phyloP scores from a whole-genome alignment of 768 basidiomycete species.

The Russula earlei region DNA sequence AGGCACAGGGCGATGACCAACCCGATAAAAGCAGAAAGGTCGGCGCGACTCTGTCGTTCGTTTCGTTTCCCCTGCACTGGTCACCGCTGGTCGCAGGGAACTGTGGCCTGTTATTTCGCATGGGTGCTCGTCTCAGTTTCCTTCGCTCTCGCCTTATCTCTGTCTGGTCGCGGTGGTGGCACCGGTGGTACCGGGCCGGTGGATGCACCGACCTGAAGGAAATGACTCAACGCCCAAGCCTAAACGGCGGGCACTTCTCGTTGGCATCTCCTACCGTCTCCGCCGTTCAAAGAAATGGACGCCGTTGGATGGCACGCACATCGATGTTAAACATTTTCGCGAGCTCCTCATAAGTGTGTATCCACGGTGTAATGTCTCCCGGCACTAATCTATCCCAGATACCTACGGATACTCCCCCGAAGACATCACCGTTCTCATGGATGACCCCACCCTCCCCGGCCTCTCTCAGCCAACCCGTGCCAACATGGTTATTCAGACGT shows the following conservation, averaged over 20 bases:
- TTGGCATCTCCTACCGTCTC: slow-evolving; percentile 16
- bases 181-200: no score
- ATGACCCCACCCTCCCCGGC: not conserved
- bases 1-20: no score
- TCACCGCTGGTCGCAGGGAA: not conserved
- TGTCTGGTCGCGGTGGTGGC: not conserved
- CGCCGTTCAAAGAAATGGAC: not conserved
- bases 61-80: not conserved
- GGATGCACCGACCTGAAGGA: not conserved
- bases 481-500: slow-evolving; percentile 14
- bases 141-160: not conserved
- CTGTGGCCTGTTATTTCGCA: not conserved
- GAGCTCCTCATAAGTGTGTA: slow-evolving; percentile 10
- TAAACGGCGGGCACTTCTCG: slow-evolving; percentile 17
- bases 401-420: slow-evolving; percentile 10
- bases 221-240: not conserved
- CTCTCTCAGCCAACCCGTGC: slow-evolving; percentile 10
- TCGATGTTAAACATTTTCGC: slow-evolving; percentile 9
- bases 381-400: not conserved
- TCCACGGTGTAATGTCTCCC: not conserved
- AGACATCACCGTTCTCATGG: slow-evolving; percentile 18
- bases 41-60: no score
- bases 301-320: not conserved
- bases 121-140: slow-evolving; percentile 1
- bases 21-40: no score